Base-by-base conservation (phyloP, 768 basidiomycete genomes). In the Mycena amicta region DNA sequence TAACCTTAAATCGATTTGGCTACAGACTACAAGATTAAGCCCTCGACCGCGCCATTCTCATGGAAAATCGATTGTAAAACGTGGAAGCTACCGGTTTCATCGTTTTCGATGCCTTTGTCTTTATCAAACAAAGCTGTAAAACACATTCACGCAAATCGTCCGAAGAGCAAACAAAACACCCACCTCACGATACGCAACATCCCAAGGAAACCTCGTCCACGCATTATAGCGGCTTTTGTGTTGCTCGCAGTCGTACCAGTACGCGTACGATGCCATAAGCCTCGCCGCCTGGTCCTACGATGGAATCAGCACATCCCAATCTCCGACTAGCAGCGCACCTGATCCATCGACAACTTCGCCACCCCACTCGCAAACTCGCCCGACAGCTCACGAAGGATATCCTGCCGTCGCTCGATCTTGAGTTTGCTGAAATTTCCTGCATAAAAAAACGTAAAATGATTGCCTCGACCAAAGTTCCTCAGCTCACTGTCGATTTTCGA, bases 191-290 rank as follows among this genome's bases (percentile, higher is more conserved):
- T 83, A 78, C 1, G 84, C 81, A 29, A 87, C 76, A 65, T 85
- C 75, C 65, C 72, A 79, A 4, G 78, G 77, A 52, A 77, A 78
- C 18, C 77, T 70, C 11, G 73, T 69, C 62, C 67, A 76, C 2
- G 25, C 50, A 13, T 12, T 8, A 16, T 22, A 50, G 49, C 29
- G 20, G 15, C 15, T 51, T 23, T 59, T 61, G 13, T 60, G 53
- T 46, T 60, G 52, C 33, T 74, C 66, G 25, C 49, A 67, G 53
- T 79, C 78, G 52, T 73, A 73, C 11, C 67, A 39, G 64, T 86
- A 87, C 1, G 84, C 85, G 63, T 80, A 87, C 15, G 86, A 86
- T 2, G 85, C 85, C 60, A 77, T 77, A 49, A 85, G 56, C 2
- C 72, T 67, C 15, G 66, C 62, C 3, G 80, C 56, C 25, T 74